Base-by-base conservation (phyloP, 139 green algal genomes). In the Coelastrella sp. region DNA sequence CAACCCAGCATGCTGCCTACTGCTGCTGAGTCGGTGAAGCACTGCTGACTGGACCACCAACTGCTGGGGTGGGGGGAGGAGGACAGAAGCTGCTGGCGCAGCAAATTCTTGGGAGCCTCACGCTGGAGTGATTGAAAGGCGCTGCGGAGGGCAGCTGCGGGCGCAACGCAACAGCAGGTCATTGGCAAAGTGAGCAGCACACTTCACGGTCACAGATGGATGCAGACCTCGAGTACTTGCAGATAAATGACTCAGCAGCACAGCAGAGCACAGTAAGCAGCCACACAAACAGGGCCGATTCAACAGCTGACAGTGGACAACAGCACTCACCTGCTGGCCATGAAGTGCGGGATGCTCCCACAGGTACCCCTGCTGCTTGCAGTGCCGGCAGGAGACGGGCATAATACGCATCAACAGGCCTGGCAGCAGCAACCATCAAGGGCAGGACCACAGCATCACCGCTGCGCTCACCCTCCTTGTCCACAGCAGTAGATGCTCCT, bases 1-100 rank as follows among this genome's bases (percentile, higher is more conserved):
- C 97, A 95, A 22, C 97, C 97, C 66, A 98, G 87, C 68, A 98
- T 93, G 93, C 95, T 90, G 85, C 90, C 66, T 11, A 72, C 89
- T 1, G 95, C 97, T 58, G 93, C 75, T 20, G 93, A 97, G 0
- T 65, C 24, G 4, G 90, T 87, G 84, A 94, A 99, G n/a, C 59
- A 12, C 24, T 90, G 91, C 84, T 82, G 84, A 22, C 68, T 70
- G 66, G 66, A 59, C 94, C 94, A 97, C 90, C 91, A 95, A 49
- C 93, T 72, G 0, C 88, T 85, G 0, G 94, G 87, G 22, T 72
- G 85, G 66, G 80, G 80, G 7, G 88, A 90, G 24, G 92, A 87
- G 61, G 82, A 80, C 92, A 95, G 96, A 80, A 99, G 90, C 93
- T 97, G 93, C 6, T 91, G 89, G 4, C 87, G 88, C 59, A 95